Conservation (phyloP, 176 grass and related monocot genomes). For the Carex myosuroides region DNA sequence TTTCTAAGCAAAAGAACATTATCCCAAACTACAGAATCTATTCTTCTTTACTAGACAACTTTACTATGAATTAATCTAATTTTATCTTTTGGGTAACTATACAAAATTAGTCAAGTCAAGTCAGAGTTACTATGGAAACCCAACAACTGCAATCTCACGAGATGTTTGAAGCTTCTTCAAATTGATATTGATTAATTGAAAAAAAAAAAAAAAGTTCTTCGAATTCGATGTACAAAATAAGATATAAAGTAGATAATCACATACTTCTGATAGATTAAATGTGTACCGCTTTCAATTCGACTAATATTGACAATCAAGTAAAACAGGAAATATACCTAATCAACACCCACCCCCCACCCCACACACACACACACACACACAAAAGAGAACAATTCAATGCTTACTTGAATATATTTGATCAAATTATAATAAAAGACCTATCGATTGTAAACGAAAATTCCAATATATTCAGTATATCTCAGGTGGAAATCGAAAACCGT, state of each 20-base stretch:
- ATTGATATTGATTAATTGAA: background rate
- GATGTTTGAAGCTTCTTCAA: background rate
- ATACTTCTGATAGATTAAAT: background rate
- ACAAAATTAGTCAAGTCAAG: background rate
- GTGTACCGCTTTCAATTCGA: background rate
- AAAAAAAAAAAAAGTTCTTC: background rate
- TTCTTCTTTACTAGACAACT: background rate
- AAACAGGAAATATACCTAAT: background rate
- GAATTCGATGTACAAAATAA: too few relatives aligned
- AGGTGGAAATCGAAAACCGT: background rate
- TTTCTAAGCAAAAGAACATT: background rate
- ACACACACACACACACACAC: background rate
- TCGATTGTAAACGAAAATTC: background rate
- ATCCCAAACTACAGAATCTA: background rate
- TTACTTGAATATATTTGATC: background rate
- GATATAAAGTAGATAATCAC: too few relatives aligned
- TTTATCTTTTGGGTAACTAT: background rate
- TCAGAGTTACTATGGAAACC: background rate
- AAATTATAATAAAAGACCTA: background rate
- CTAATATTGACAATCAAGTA: background rate
- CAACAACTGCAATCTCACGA: background rate
- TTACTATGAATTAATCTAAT: background rate
- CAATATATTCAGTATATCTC: constrained; percentile 1
- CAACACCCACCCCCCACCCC: background rate
- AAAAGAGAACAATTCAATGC: background rate